Percentiles rank a stretch among this genome's conserved stretches.
Evolutionary conservation across 768 basidiomycete species (phyloP).

Genomic region (Podaxis sp.): DNA sequence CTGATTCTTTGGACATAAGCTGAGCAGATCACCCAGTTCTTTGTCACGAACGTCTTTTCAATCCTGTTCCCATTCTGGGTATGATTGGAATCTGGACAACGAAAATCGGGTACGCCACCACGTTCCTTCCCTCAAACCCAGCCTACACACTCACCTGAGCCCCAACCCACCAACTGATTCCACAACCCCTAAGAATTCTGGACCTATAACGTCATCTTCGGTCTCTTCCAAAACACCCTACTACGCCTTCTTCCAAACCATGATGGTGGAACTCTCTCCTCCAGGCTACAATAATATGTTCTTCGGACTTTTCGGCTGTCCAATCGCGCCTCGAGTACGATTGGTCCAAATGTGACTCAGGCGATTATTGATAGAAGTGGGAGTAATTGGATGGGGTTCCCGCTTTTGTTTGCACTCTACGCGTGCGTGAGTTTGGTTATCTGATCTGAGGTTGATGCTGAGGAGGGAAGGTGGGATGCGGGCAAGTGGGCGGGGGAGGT

Average conservation of each 20-base stretch:
- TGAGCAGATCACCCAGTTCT: no score
- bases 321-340: constrained; percentile 81
- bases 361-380: constrained; percentile 74
- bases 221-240: constrained; percentile 85
- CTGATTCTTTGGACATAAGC: no score
- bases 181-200: constrained; percentile 90
- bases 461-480: constrained; percentile 63
- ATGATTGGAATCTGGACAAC: no score
- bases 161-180: constrained; percentile 33
- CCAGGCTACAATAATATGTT: constrained; percentile 90
- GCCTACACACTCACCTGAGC: neutral
- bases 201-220: constrained; percentile 80
- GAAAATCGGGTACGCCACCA: constrained; percentile 51
- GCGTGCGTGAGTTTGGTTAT: constrained; percentile 65
- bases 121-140: neutral
- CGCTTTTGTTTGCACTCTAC: constrained; percentile 79
- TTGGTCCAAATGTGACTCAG: constrained; percentile 84
- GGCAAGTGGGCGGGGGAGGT: constrained; percentile 50
- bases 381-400: constrained; percentile 82
- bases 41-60: no score
- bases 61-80: no score
- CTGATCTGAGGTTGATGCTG: constrained; percentile 71
- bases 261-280: constrained; percentile 88
- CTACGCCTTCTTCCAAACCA: constrained; percentile 83
- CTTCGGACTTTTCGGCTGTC: constrained; percentile 83